These are phyloP conservation scores for Euphrasia confusa DNA, from an alignment of 257 asterid genomes.

Conservation along the genomic window DNA sequence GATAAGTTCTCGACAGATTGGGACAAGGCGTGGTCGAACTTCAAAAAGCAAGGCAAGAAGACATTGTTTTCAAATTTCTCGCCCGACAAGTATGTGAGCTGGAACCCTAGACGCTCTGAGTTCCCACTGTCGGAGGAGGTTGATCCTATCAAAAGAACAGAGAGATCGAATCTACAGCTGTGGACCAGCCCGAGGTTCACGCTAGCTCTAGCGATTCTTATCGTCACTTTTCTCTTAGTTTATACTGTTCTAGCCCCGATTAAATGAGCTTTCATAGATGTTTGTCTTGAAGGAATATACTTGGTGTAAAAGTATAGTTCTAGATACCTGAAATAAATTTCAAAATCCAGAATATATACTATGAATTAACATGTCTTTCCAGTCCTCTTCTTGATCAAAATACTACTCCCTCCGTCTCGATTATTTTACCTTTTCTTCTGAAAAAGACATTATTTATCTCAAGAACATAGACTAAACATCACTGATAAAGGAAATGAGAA, in stretches of 20 bases:
- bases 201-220: constrained; percentile 57
- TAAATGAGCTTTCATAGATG: constrained; percentile 33
- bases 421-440: too few species aligned
- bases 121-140: constrained; percentile 87
- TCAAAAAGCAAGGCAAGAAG: constrained; percentile 76
- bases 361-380: too few species aligned
- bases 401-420: too few species aligned
- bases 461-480: too few species aligned
- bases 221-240: constrained; percentile 63
- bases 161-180: constrained; percentile 74
- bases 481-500: too few species aligned
- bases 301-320: too few species aligned
- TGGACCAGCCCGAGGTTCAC: constrained; percentile 90
- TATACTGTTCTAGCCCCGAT: constrained; percentile 62
- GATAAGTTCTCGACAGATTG: constrained; percentile 70
- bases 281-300: too few species aligned
- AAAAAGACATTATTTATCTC: too few species aligned
- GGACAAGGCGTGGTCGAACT: constrained; percentile 95
- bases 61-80: constrained; percentile 61
- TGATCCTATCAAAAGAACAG: constrained; percentile 88
- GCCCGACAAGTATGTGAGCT: constrained; percentile 77
- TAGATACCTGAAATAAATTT: too few species aligned
- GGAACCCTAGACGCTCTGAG: constrained; percentile 82
- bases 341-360: too few species aligned
- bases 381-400: too few species aligned